Base-by-base conservation (phyloP, 495 filamentous ascomycete species). In the Aspergillus avenaceus region DNA sequence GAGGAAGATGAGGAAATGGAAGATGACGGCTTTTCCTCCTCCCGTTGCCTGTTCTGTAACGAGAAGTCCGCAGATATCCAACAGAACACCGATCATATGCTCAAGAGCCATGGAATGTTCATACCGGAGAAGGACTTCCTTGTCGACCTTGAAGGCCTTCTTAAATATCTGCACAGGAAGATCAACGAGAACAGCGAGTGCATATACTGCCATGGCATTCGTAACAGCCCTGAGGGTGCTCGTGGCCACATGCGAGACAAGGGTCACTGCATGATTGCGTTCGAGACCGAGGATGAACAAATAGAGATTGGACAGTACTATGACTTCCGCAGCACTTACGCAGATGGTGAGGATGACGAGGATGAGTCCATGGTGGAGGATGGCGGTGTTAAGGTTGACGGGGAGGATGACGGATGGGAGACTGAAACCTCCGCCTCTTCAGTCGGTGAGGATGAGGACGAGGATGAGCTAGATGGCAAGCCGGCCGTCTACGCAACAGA, bases 221-320 rank as follows among this genome's bases (percentile, higher is more conserved):
- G 88, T 62, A 82, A 83, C 50, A 89, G 83, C 21, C 72, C 84
- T 1, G 78, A 80, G 47, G 90, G 87, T 12, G 79, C 89, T 29
- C 89, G 93, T 53, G 95, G 89, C 0, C 93, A 99, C 65, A 99
- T 99, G 93, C 84, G 86, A 27, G 93, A 99, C 66, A 91, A 90
- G 69, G 84, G 88, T 8, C 93, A 99, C 67, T 97, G 91, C 74
- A 95, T 88, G 80, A 91, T 99, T 53, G 91, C 88, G 1, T 99
- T 95, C 65, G 85, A 86, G 37, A 84, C 82, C 0, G 88, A 96
- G 61, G 86, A 86, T 27, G 90, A 99, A 61, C 90, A 96, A 70
- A 76, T 99, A 14, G 90, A 95, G 47, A 85, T 99, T 51, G 95
- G 93, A n/a, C 87, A 97, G 38, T 97, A 88, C 71, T 99, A 97